Evolutionary conservation across 148 eudicot species (phyloP), one percentile per base, ranked within the genome.

Genomic region (Talinum fruticosum): DNA sequence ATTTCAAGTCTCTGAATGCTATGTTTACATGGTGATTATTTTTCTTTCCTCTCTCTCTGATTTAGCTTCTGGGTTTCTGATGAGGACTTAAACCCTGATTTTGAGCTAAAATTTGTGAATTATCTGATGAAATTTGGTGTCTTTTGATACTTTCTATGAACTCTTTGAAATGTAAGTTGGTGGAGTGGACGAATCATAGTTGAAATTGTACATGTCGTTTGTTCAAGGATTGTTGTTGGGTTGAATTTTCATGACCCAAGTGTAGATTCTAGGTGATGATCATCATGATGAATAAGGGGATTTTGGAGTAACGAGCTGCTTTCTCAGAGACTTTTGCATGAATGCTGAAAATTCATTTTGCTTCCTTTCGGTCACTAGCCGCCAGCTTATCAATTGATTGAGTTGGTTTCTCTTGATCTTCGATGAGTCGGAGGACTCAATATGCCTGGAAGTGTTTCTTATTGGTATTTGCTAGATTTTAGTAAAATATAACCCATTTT

Each of bases 1-100:
- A 69, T 96, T 87, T 78, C 99, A 96, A 84, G 97, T 90, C 37
- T 70, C 97, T 47, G 97, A 96, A 86, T 96, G 93, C 80, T 96
- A 96, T 75, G 97, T 96, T 70, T 96, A 96, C 84, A 75, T 96
- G 88, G 99, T 96, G 81, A 79, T 61, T 36, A 6, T 51, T 69
- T 21, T 57, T 54, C 12, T 64, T 49, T 64, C 61, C 44, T 23
- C 18, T 1, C 10, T 47, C 61, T 76, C 29, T 53, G 37, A 21
- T 71, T 73, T 38, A 8, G n/a, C 29, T 72, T 73, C 35, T 72
- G 57, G 66, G 76, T 30, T 75, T 59, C n/a, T 59, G 28, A 59
- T n/a, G 26, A 59, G 29, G 0, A 23, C 26, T 59, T 59, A 23
- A 7, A 4, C 66, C 18, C 66, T 28, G 26, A 28, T 69, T 37